Evolutionary conservation across 805 yeast genomes (phyloP), one percentile per base, ranked within the genome.

Genomic region (Kodamaea fukazawae): DNA sequence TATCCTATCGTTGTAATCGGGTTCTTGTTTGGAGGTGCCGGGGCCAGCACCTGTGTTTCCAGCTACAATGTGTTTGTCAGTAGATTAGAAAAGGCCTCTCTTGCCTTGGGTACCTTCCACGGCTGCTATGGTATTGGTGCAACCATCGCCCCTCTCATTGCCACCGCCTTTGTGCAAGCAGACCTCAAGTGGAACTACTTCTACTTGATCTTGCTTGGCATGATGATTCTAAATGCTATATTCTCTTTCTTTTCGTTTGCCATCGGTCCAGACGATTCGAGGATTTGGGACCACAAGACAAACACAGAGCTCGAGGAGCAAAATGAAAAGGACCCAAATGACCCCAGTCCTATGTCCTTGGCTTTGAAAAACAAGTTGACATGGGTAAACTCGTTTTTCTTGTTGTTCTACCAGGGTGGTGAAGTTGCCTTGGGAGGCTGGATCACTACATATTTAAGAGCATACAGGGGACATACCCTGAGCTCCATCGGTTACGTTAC

Each of bases 41-140:
- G 60, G 0, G 22, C 50, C 1, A 55, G 54, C 9, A 41, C 51
- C 6, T 51, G 50, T 22, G 44, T 55, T 23, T 44, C 57, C 1
- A 57, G 50, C 25, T 35, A 47, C 32, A 57, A 56, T 31, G 49
- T 56, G 11, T 55, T 55, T 31, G 42, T 56, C 16, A 40, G 51
- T 31, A 47, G 49, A n/a, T 40, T 55, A 34, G 51, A 53, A 10
- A 53, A 54, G 16, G 44, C 48, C 25, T 49, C 59, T 10, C 45
- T 41, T 26, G 49, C 49, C 17, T 38, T 56, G 13, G 49, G 53
- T 3, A 40, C 43, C 12, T 54, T 50, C 41, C 59, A 55, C 32
- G 61, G 56, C 10, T 36, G 45, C 10, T 56, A 55, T 42, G 61
- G 61, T 4, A 13, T 51, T n/a, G 60, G 60, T 5, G 50, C 58